These are phyloP conservation scores for Colletotrichum graminicola DNA, from an alignment of 2,329 filamentous ascomycete genomes.

Conservation along the genomic window DNA sequence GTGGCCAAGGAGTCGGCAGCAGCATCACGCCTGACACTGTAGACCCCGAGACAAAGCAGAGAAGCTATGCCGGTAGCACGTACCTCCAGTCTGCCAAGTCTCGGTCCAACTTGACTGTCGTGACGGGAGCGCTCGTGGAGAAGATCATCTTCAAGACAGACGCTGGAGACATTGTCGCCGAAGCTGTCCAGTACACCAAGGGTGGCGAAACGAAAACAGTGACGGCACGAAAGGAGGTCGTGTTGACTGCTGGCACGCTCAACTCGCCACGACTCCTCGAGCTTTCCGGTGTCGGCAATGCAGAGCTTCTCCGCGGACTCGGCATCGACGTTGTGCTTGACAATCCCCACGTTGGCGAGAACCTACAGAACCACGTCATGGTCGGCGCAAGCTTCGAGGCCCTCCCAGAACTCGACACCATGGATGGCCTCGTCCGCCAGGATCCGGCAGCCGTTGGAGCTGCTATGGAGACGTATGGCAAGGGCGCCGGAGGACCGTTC, in stretches of 20 bases:
- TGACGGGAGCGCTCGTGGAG: slow-evolving; percentile 44
- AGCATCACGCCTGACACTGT: slow-evolving; percentile 43
- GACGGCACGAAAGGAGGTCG: slow-evolving; percentile 54
- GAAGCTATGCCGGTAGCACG: slow-evolving; percentile 45
- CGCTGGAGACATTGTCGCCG: slow-evolving; percentile 39
- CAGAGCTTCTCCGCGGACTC: slow-evolving; percentile 49
- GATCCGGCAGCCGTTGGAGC: slow-evolving; percentile 41
- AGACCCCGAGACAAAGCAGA: slow-evolving; percentile 45
- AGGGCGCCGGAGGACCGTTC: slow-evolving; percentile 45
- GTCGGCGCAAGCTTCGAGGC: slow-evolving; percentile 46
- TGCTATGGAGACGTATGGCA: slow-evolving; percentile 45
- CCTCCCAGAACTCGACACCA: slow-evolving; percentile 43
- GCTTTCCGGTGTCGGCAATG: slow-evolving; percentile 56
- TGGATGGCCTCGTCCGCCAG: slow-evolving; percentile 44
- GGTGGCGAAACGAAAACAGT: slow-evolving; percentile 41
- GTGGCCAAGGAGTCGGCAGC: slow-evolving; percentile 42
- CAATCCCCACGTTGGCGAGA: slow-evolving; percentile 54
- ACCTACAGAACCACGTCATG: slow-evolving; percentile 53
- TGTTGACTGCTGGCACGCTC: slow-evolving; percentile 57
- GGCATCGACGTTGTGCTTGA: slow-evolving; percentile 50
- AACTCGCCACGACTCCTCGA: slow-evolving; percentile 59
- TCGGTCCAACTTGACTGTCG: slow-evolving; percentile 46
- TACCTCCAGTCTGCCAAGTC: slow-evolving; percentile 44
- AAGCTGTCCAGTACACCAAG: slow-evolving; percentile 43
- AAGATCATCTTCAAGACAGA: slow-evolving; percentile 46